phyloP scores from a whole-genome alignment of 225 moss, liverwort and hornwort genomes.

The Straminergon stramineum region DNA sequence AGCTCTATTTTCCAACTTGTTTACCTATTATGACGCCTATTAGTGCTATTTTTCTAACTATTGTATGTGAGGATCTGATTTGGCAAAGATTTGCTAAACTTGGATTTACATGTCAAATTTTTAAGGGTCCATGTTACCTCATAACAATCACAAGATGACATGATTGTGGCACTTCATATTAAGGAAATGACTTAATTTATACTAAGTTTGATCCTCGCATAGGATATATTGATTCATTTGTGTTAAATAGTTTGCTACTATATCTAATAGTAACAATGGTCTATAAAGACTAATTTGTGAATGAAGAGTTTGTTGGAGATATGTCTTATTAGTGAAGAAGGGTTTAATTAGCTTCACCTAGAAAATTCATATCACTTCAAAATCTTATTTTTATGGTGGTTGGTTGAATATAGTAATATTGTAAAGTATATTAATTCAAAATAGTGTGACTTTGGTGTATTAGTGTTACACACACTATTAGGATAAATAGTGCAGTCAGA shows the following conservation, averaged over 20 bases:
- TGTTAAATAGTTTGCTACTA: background rate
- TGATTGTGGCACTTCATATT: background rate
- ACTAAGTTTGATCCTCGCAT: accelerated
- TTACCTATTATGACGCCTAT: background rate
- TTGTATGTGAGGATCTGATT: accelerated
- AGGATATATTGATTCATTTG: background rate
- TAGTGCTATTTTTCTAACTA: background rate
- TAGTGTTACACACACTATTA: background rate
- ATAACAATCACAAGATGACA: background rate
- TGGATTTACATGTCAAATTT: background rate
- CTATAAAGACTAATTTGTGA: background rate
- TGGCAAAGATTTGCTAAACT: background rate
- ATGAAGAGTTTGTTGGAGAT: background rate
- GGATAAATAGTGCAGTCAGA: background rate
- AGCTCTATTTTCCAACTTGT: no score
- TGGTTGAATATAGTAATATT: background rate
- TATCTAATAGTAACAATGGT: no score
- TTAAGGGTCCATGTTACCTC: background rate
- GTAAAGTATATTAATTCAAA: background rate
- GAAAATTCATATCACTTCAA: background rate
- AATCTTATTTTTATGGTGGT: background rate
- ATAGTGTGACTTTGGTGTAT: background rate
- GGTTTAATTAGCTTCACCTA: background rate
- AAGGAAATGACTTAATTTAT: background rate
- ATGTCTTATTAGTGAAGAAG: background rate